phyloP scores from a whole-genome alignment of 78 protist species.

The Bodo saltans region DNA sequence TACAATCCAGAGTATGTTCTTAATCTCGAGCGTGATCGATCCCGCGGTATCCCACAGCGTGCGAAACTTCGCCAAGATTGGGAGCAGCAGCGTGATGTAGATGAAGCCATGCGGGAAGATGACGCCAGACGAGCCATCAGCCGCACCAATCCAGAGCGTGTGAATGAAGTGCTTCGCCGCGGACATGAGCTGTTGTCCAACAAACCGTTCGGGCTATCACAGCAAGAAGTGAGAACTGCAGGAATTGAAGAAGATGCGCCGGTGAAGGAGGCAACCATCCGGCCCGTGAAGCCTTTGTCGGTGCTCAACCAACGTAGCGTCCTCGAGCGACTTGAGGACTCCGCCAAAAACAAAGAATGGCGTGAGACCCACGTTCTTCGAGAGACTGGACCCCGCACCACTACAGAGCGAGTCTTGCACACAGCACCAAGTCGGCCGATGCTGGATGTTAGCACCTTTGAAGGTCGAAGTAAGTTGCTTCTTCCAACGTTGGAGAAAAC shows the following conservation, averaged over 20 bases:
- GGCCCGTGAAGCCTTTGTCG: too few relatives aligned
- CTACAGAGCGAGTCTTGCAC: background rate
- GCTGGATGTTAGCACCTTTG: background rate
- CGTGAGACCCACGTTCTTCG: too few relatives aligned
- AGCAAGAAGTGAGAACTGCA: too few relatives aligned
- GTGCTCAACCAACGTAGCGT: too few relatives aligned
- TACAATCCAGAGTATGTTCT: background rate
- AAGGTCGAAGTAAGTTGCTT: background rate
- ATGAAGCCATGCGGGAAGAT: background rate
- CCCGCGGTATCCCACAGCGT: background rate
- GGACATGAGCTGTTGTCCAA: background rate
- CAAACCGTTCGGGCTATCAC: too few relatives aligned
- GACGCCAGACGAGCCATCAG: background rate
- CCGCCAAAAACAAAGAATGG: too few relatives aligned
- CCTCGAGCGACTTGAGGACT: too few relatives aligned
- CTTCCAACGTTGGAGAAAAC: too few relatives aligned
- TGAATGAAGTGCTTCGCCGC: background rate
- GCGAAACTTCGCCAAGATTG: background rate
- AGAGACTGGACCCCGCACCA: too few relatives aligned
- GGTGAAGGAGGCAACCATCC: too few relatives aligned
- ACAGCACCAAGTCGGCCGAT: background rate
- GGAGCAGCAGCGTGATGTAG: background rate
- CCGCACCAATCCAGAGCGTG: background rate
- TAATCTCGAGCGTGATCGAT: background rate
- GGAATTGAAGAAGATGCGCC: too few relatives aligned